Conservation (phyloP, 2,329 filamentous ascomycete genomes). For the Tolypocladium album region DNA sequence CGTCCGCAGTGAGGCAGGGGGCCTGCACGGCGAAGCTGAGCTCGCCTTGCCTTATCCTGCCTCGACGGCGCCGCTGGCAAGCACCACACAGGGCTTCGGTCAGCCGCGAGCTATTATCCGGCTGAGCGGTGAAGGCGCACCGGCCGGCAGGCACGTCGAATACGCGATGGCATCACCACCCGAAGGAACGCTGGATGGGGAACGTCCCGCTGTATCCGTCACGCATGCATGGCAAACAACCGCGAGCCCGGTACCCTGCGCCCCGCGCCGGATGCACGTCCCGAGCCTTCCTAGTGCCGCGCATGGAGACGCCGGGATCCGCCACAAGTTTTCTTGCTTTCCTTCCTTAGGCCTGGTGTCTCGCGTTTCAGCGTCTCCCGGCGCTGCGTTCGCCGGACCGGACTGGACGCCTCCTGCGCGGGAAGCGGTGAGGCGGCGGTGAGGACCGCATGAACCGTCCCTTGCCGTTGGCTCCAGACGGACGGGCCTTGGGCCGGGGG, state of each 20-base stretch:
- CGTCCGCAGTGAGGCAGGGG: background rate
- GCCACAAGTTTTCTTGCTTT: background rate
- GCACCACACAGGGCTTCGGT: background rate
- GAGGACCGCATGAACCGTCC: conserved; percentile 3
- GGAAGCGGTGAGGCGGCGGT: conserved; percentile 4
- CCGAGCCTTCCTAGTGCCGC: conserved; percentile 1
- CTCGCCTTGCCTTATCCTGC: background rate
- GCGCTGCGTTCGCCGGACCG: background rate
- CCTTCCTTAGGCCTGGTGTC: background rate
- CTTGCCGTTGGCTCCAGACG: background rate
- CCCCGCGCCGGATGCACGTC: conserved; percentile 1
- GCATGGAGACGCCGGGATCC: background rate
- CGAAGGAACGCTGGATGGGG: background rate
- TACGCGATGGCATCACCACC: background rate
- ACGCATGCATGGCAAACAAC: background rate
- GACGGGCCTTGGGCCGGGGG: background rate
- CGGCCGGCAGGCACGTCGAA: background rate
- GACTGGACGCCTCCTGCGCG: background rate
- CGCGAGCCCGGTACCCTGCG: background rate
- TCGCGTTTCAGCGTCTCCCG: background rate
- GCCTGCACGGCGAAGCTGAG: background rate
- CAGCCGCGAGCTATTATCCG: background rate
- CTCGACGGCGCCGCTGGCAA: background rate
- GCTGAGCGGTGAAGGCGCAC: background rate
- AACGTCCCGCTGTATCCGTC: background rate